Evolutionary conservation across 192 early-diverging fungal genomes (phyloP), one percentile per base, ranked within the genome.

Genomic region (Irineochytrium annulatum): DNA sequence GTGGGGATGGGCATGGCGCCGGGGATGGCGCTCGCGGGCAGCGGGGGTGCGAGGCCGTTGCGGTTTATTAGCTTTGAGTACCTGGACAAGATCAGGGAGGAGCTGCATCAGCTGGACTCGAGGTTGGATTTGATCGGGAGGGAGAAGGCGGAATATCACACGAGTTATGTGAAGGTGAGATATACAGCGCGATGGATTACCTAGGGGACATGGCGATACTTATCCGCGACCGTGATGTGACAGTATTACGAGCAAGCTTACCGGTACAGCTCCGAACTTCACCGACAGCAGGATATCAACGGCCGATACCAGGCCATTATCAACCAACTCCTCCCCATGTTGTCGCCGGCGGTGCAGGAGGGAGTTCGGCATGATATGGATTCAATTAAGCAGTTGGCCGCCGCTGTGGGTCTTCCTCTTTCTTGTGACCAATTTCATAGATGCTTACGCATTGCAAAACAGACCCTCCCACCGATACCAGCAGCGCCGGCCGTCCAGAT

Each of bases 361-460:
- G 54, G 54, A 16, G 54, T 55, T 46, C 54, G 54, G 6, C 54
- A 55, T 19, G 54, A 55, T 33, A 55, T 55, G 54, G 54, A 55
- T 34, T 55, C 54, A 8, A 55, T 55, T 24, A 37, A 55, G 54
- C 41, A 55, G 41, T 20, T 43, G 16, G 28, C 54, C n/a, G n/a
- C n/a, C n/a, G n/a, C n/a, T n/a, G n/a, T n/a, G n/a, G n/a, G n/a
- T n/a, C n/a, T n/a, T n/a, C n/a, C n/a, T n/a, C n/a, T n/a, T n/a
- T n/a, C n/a, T n/a, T n/a, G n/a, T n/a, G n/a, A n/a, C n/a, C n/a
- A n/a, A n/a, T n/a, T n/a, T n/a, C n/a, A n/a, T n/a, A n/a, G n/a
- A n/a, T n/a, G n/a, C n/a, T n/a, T n/a, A n/a, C n/a, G n/a, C n/a
- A n/a, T n/a, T n/a, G n/a, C n/a, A n/a, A n/a, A n/a, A n/a, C n/a